phyloP scores from a whole-genome alignment of 169 alveolate genomes.

The Besnoitia besnoiti region DNA sequence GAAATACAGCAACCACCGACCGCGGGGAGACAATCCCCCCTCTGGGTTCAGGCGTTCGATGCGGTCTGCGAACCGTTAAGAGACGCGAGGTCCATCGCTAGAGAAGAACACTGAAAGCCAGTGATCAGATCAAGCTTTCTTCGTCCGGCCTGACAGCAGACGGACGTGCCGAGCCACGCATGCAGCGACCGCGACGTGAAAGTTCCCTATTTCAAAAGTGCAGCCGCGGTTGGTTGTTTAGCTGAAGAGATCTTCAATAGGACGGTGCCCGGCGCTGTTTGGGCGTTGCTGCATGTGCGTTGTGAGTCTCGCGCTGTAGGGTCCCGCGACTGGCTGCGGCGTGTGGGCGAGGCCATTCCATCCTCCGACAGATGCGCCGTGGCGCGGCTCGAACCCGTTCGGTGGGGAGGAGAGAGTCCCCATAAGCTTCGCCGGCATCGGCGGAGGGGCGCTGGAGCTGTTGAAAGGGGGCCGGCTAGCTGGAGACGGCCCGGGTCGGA shows the following conservation, averaged over 20 bases:
- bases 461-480: not conserved
- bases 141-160: not conserved
- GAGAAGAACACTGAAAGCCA: no score
- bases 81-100: no score
- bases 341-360: not conserved
- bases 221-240: not conserved
- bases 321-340: not conserved
- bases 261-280: not conserved
- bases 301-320: not conserved
- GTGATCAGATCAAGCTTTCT: no score
- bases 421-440: not conserved
- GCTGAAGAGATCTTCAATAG: slow-evolving; percentile 25
- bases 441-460: not conserved
- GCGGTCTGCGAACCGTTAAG: no score
- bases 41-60: no score
- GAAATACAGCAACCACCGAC: no score
- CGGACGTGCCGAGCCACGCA: not conserved
- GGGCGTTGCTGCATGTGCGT: slow-evolving; percentile 9
- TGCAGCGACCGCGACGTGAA: not conserved
- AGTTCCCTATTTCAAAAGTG: not conserved
- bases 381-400: not conserved
- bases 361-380: not conserved
- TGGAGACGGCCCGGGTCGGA: not conserved
- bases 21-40: no score
- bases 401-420: not conserved